Evolutionary conservation across 2,329 filamentous ascomycete species (phyloP).

Genomic region (Monilinia vaccinii-corymbosi): DNA sequence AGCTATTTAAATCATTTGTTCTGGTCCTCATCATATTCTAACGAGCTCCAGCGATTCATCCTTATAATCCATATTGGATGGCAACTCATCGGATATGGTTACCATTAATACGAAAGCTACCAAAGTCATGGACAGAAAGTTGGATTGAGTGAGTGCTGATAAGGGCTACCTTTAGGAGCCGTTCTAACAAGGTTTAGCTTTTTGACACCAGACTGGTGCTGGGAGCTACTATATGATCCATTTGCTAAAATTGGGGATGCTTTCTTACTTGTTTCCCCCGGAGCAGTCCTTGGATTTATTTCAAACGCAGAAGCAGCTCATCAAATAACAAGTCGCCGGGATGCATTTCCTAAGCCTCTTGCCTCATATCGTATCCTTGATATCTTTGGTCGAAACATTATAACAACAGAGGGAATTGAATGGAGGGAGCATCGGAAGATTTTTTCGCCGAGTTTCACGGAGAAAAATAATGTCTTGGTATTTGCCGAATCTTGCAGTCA

Average conservation of each 20-base stretch:
- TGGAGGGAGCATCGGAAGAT: slow-evolving; percentile 70
- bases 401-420: slow-evolving; percentile 57
- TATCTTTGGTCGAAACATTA: slow-evolving; percentile 62
- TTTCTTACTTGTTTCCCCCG: slow-evolving; percentile 55
- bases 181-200: slow-evolving; percentile 32
- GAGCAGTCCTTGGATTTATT: slow-evolving; percentile 43
- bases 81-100: slow-evolving; percentile 45
- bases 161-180: neutral
- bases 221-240: slow-evolving; percentile 43
- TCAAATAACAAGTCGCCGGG: slow-evolving; percentile 56
- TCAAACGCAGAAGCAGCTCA: slow-evolving; percentile 41
- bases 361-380: slow-evolving; percentile 49
- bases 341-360: slow-evolving; percentile 63
- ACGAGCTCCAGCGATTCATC: slow-evolving; percentile 35
- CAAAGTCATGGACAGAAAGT: slow-evolving; percentile 43
- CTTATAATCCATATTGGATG: slow-evolving; percentile 47
- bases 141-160: slow-evolving; percentile 48
- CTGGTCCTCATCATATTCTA: neutral
- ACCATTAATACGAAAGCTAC: slow-evolving; percentile 46
- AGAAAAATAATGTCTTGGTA: slow-evolving; percentile 62
- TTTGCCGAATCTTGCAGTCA: slow-evolving; percentile 56
- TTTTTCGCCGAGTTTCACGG: slow-evolving; percentile 64
- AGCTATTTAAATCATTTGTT: slow-evolving; percentile 27
- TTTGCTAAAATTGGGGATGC: slow-evolving; percentile 54
- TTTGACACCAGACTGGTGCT: slow-evolving; percentile 52